These are phyloP conservation scores for Dactylellina cionopaga DNA, from an alignment of 2,329 filamentous ascomycete genomes.

Conservation along the genomic window DNA sequence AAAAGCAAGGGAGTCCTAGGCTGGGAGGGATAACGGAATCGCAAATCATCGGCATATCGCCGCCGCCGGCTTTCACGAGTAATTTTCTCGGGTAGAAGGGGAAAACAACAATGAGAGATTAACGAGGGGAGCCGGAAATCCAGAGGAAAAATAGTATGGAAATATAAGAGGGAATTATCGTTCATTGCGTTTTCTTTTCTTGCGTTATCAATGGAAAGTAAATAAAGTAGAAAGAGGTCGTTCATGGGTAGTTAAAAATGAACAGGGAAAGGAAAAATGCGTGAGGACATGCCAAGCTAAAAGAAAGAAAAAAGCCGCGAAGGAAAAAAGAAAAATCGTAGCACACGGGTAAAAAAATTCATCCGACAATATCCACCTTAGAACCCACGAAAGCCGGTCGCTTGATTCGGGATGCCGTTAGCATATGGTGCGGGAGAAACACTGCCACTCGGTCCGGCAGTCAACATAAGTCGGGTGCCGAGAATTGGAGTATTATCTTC, in stretches of 20 bases:
- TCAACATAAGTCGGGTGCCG: slow-evolving; percentile 92
- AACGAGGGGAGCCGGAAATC: not conserved
- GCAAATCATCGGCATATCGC: slow-evolving; percentile 37
- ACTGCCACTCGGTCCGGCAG: slow-evolving; percentile 77
- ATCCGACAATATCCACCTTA: slow-evolving; percentile 58
- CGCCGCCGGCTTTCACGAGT: slow-evolving; percentile 32
- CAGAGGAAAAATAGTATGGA: not conserved
- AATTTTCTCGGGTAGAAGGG: slow-evolving; percentile 33
- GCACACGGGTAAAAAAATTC: slow-evolving; percentile 27
- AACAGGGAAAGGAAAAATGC: slow-evolving; percentile 17
- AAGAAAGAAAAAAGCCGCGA: slow-evolving; percentile 13
- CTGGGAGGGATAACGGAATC: not conserved
- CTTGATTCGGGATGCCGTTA: slow-evolving; percentile 89
- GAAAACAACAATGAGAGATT: slow-evolving; percentile 18
- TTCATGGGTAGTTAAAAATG: not conserved
- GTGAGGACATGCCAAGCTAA: slow-evolving; percentile 29
- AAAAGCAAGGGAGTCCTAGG: not conserved
- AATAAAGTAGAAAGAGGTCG: not conserved
- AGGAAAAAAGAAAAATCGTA: slow-evolving; percentile 31
- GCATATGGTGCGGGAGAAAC: slow-evolving; percentile 75
- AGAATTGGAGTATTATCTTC: slow-evolving; percentile 95
- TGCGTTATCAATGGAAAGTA: slow-evolving; percentile 31
- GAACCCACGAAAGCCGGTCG: slow-evolving; percentile 76
- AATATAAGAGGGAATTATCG: slow-evolving; percentile 33
- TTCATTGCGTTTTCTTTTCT: slow-evolving; percentile 38